Conservation (phyloP, 176 grass and related monocot species). For the Zizania latifolia region DNA sequence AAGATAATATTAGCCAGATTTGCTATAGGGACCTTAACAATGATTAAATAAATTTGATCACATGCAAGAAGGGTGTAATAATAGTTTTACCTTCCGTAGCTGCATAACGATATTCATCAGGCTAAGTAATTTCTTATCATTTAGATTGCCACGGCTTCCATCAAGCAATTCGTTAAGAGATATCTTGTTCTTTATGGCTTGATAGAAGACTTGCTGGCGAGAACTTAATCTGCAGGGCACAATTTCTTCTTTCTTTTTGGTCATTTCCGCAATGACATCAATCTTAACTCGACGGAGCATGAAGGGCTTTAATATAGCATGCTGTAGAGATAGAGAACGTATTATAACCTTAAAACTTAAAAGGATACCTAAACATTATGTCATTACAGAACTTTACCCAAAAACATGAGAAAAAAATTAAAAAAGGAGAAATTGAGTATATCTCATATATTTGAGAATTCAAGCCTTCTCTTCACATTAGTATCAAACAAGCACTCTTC, state of each 20-base stretch:
- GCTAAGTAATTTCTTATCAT: slow-evolving; percentile 93
- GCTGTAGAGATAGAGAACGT: slow-evolving; percentile 38
- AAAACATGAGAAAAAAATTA: neutral
- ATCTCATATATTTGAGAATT: neutral
- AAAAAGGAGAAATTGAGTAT: neutral
- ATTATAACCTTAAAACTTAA: slow-evolving; percentile 16
- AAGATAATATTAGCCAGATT: slow-evolving; percentile 2
- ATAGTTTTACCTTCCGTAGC: slow-evolving; percentile 67
- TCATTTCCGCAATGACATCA: slow-evolving; percentile 99
- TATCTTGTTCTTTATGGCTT: slow-evolving; percentile 99
- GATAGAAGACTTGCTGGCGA: slow-evolving; percentile 92
- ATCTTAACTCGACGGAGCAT: slow-evolving; percentile 97
- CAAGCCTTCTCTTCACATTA: neutral
- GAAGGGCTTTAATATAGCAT: slow-evolving; percentile 97
- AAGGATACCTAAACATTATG: neutral
- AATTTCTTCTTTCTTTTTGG: slow-evolving; percentile 91
- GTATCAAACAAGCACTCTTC: neutral
- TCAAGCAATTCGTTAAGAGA: slow-evolving; percentile 89
- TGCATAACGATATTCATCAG: slow-evolving; percentile 99
- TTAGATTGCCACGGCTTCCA: slow-evolving; percentile 79
- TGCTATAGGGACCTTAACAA: neutral
- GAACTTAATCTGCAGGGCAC: slow-evolving; percentile 94
- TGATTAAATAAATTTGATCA: neutral
- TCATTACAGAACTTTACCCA: neutral
- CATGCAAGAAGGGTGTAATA: neutral